phyloP scores from a whole-genome alignment of 2,329 filamentous ascomycete genomes.

The Celoporthe dispersa region DNA sequence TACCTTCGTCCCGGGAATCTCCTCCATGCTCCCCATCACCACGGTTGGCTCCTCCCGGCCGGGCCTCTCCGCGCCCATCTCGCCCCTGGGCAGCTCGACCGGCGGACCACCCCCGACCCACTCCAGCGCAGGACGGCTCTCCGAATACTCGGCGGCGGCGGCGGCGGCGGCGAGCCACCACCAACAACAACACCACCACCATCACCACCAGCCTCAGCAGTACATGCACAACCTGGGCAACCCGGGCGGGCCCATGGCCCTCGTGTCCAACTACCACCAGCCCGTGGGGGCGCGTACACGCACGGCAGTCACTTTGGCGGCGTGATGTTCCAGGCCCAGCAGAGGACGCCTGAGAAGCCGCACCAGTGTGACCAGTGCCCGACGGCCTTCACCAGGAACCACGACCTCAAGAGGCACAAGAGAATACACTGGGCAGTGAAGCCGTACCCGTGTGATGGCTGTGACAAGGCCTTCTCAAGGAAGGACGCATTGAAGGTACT shows the following conservation, averaged over 20 bases:
- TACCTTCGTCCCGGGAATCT: conserved; percentile 29
- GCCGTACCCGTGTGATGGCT: conserved; percentile 88
- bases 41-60: conserved; percentile 26
- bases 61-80: conserved; percentile 53
- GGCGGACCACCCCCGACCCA: conserved; percentile 13
- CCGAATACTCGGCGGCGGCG: conserved; percentile 43
- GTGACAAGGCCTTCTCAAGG: conserved; percentile 94
- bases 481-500: conserved; percentile 96
- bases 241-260: conserved; percentile 71
- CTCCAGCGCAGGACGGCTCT: conserved; percentile 22
- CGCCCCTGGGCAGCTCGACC: conserved; percentile 25
- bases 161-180: conserved; percentile 43
- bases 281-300: conserved; percentile 40
- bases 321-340: conserved; percentile 50
- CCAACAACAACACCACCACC: conserved; percentile 44
- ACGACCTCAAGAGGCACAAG: conserved; percentile 95
- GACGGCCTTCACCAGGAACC: conserved; percentile 94
- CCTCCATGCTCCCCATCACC: conserved; percentile 28
- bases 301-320: conserved; percentile 33
- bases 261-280: conserved; percentile 51
- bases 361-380: conserved; percentile 94
- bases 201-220: conserved; percentile 13
- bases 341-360: conserved; percentile 72
- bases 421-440: conserved; percentile 94
- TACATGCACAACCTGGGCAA: conserved; percentile 76